These are phyloP conservation scores for Aureobasidium sp. DNA, from an alignment of 2,329 filamentous ascomycete species.

Conservation along the genomic window DNA sequence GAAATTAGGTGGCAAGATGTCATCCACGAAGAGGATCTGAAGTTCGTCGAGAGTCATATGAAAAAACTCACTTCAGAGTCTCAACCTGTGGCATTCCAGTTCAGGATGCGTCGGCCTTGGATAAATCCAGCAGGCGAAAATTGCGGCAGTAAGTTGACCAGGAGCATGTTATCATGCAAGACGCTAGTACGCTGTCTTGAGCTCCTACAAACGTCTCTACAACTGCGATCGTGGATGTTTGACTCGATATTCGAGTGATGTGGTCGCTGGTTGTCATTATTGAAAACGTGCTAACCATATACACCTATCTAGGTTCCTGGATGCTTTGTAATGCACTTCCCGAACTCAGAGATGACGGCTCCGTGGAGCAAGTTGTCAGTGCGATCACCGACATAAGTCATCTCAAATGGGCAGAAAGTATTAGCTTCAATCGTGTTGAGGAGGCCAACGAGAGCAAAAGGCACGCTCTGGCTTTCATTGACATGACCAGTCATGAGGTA, in stretches of 20 bases:
- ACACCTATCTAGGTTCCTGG: slow-evolving; percentile 23
- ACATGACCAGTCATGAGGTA: slow-evolving; percentile 10
- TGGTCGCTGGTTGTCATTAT: too few relatives aligned
- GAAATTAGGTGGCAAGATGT: slow-evolving; percentile 24
- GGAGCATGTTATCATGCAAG: neutral
- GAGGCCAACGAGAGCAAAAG: slow-evolving; percentile 31
- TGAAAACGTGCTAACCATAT: neutral
- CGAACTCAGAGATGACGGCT: slow-evolving; percentile 26
- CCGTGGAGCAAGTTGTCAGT: slow-evolving; percentile 24
- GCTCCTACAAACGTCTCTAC: neutral
- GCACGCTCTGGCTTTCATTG: slow-evolving; percentile 24
- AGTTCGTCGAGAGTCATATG: neutral
- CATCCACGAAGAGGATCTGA: slow-evolving; percentile 28
- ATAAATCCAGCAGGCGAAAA: slow-evolving; percentile 8
- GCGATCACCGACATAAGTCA: slow-evolving; percentile 30
- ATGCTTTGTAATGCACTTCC: slow-evolving; percentile 28
- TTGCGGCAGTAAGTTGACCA: slow-evolving; percentile 13
- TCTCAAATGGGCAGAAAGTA: slow-evolving; percentile 27
- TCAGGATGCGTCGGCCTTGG: slow-evolving; percentile 33
- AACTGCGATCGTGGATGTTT: neutral
- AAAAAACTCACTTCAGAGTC: slow-evolving; percentile 18
- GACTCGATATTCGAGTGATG: too few relatives aligned
- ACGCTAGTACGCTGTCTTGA: neutral
- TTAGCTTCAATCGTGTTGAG: slow-evolving; percentile 26
- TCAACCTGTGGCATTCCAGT: slow-evolving; percentile 30